Percentiles rank a stretch among this genome's conserved stretches.
phyloP scores from a whole-genome alignment of 768 basidiomycete species.

The Crepidotus variabilis region DNA sequence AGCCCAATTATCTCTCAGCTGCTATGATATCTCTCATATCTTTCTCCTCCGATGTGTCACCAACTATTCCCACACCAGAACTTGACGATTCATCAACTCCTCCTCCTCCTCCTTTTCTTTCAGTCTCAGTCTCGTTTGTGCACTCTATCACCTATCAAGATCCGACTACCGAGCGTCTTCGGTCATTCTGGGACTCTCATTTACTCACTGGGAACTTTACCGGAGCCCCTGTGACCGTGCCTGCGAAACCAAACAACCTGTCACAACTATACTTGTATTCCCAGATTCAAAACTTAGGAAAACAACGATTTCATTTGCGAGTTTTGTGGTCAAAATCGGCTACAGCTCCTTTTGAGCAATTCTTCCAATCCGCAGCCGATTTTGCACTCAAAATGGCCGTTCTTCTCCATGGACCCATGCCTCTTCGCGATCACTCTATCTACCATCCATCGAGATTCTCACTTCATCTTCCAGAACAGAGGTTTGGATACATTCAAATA shows the following conservation, averaged over 20 bases:
- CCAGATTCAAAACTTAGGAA: neutral
- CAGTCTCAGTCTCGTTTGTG: slow-evolving; percentile 15
- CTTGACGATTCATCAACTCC: neutral
- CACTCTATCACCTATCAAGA: slow-evolving; percentile 37
- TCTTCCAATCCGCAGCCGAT: neutral
- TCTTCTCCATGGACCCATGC: neutral
- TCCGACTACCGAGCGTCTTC: slow-evolving; percentile 38
- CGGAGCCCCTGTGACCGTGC: neutral
- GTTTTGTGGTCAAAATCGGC: neutral
- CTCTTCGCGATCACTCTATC: neutral
- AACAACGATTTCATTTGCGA: neutral
- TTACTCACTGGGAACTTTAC: slow-evolving; percentile 11
- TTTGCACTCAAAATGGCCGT: neutral
- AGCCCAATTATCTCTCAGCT: slow-evolving; percentile 7
- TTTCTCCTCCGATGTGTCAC: slow-evolving; percentile 6
- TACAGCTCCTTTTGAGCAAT: neutral
- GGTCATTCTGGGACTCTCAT: slow-evolving; percentile 24
- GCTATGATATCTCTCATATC: slow-evolving; percentile 3
- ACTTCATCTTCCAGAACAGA: neutral
- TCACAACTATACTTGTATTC: neutral
- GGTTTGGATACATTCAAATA: neutral
- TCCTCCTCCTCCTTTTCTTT: slow-evolving; percentile 4
- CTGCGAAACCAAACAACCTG: slow-evolving; percentile 1
- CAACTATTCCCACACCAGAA: neutral
- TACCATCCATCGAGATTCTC: neutral